Conservation (phyloP, 2,329 filamentous ascomycete species). For the Aspergillus sp. region DNA sequence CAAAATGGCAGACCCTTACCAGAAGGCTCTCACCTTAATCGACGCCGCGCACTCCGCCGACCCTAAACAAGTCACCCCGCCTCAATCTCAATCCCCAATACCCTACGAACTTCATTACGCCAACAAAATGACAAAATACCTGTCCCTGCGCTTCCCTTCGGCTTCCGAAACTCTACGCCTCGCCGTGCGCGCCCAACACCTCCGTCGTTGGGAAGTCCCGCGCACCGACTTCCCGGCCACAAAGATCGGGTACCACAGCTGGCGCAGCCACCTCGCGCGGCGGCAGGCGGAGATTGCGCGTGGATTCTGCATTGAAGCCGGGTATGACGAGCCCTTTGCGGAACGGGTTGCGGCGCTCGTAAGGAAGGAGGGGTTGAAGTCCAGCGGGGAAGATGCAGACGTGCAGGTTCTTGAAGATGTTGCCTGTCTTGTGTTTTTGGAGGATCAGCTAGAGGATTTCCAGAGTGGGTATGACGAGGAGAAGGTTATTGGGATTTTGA, state of each 20-base stretch:
- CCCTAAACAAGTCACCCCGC: slow-evolving; percentile 51
- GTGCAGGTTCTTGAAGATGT: slow-evolving; percentile 80
- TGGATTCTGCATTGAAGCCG: slow-evolving; percentile 53
- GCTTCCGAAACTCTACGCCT: slow-evolving; percentile 69
- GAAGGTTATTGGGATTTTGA: slow-evolving; percentile 70
- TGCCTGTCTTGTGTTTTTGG: slow-evolving; percentile 82
- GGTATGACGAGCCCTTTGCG: slow-evolving; percentile 55
- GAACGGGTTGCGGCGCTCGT: slow-evolving; percentile 69
- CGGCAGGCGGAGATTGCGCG: slow-evolving; percentile 64
- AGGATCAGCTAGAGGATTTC: slow-evolving; percentile 82
- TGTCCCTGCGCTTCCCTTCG: slow-evolving; percentile 58
- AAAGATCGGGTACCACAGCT: slow-evolving; percentile 73
- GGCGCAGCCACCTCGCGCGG: slow-evolving; percentile 73
- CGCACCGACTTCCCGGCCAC: slow-evolving; percentile 72
- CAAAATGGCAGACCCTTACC: slow-evolving; percentile 31
- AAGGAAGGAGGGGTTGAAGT: slow-evolving; percentile 70
- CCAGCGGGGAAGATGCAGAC: slow-evolving; percentile 40
- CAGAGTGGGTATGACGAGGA: slow-evolving; percentile 67
- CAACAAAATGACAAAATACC: slow-evolving; percentile 73
- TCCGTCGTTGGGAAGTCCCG: slow-evolving; percentile 81
- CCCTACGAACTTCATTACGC: slow-evolving; percentile 85
- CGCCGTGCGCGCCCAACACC: slow-evolving; percentile 81
- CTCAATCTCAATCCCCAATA: slow-evolving; percentile 41
- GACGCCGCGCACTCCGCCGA: slow-evolving; percentile 71
- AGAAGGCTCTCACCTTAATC: slow-evolving; percentile 63